phyloP scores from a whole-genome alignment of 345 rosid genomes.

The Cochlearia excelsa region DNA sequence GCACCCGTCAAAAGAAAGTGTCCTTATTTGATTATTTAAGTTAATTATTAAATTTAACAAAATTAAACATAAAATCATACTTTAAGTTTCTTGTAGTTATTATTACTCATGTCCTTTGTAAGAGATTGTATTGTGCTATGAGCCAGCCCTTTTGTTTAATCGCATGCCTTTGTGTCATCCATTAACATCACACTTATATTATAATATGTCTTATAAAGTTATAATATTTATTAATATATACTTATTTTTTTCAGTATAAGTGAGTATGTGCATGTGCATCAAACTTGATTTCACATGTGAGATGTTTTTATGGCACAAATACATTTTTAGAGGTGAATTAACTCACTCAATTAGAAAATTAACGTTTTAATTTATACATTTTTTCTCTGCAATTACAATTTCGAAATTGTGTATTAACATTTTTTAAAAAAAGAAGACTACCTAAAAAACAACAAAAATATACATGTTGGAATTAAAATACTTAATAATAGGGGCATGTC shows the following conservation, averaged over 20 bases:
- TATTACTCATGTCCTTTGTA: conserved; percentile 33
- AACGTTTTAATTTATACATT: too few species aligned
- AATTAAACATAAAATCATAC: conserved; percentile 16
- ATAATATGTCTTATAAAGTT: neutral
- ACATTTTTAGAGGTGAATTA: neutral
- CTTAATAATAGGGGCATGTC: conserved; percentile 6
- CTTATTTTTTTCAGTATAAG: neutral
- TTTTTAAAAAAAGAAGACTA: neutral
- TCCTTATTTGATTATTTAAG: neutral
- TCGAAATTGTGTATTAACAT: too few species aligned
- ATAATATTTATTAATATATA: conserved; percentile 1
- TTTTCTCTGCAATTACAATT: too few species aligned
- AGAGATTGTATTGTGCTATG: conserved; percentile 41
- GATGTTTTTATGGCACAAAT: conserved; percentile 5
- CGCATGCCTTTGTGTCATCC: conserved; percentile 40
- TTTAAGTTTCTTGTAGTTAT: conserved; percentile 18
- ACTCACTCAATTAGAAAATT: too few species aligned
- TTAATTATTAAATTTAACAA: conserved; percentile 2
- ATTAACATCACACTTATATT: conserved; percentile 25
- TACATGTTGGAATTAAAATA: conserved; percentile 7
- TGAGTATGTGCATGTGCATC: conserved; percentile 13
- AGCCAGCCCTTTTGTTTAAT: conserved; percentile 35
- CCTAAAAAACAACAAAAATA: neutral
- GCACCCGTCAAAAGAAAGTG: conserved; percentile 67
- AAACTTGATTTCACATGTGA: conserved; percentile 22